Percentiles rank a stretch among this genome's conserved stretches.
Conservation (phyloP, 2,329 filamentous ascomycete genomes). For the Amauroascus verrucosus region DNA sequence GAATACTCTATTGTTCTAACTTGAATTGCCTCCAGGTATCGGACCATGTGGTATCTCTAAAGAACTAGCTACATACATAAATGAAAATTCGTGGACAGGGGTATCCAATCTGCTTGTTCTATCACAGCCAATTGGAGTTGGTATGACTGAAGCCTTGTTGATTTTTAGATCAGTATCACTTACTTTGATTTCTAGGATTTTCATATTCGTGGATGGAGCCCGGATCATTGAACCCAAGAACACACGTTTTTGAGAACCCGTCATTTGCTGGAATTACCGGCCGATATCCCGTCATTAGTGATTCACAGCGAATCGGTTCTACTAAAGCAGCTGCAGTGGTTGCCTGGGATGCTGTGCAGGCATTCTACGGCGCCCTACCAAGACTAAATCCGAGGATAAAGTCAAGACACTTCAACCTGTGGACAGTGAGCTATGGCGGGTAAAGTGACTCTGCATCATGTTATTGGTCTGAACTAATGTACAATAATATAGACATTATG, state of each 20-base stretch:
- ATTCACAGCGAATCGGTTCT: not conserved
- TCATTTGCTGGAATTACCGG: not conserved
- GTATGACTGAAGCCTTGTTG: not conserved
- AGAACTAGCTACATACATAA: not conserved
- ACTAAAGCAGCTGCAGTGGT: not conserved
- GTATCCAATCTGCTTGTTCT: not conserved
- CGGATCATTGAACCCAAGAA: not conserved
- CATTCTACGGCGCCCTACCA: not conserved
- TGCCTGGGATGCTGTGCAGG: not conserved
- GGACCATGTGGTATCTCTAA: not conserved
- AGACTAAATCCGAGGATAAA: not conserved
- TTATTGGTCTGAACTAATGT: not conserved
- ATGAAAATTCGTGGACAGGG: not conserved
- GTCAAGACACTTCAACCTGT: not conserved
- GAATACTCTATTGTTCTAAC: not conserved
- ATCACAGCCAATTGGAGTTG: not conserved
- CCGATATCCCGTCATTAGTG: not conserved
- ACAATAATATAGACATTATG: conserved; percentile 2
- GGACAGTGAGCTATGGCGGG: not conserved
- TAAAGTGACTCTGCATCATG: not conserved
- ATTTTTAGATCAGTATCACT: not conserved
- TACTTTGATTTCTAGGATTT: not conserved
- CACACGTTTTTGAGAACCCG: not conserved
- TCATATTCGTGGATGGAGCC: not conserved
- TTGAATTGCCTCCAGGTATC: not conserved